A percentile compares a stretch with the other conserved stretches of the same genome.
phyloP scores from a whole-genome alignment of 768 basidiomycete genomes.

The Collybia mongolica region DNA sequence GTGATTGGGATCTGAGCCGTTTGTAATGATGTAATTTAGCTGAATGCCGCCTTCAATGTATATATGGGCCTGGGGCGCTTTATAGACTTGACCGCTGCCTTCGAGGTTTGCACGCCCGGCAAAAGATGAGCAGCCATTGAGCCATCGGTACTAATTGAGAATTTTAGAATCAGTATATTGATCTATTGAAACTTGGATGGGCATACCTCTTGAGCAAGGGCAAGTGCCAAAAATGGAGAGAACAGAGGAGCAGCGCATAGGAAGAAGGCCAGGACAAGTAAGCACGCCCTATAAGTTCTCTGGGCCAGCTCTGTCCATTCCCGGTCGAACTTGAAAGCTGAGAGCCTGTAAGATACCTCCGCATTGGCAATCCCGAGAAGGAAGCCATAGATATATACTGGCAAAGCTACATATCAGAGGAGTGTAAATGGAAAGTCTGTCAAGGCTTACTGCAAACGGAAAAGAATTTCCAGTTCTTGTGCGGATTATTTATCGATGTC shows the following conservation, averaged over 20 bases:
- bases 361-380: constrained; percentile 11
- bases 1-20: background rate
- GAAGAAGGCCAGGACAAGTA: constrained; percentile 9
- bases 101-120: constrained; percentile 9
- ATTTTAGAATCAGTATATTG: background rate
- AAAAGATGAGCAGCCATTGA: constrained; percentile 5
- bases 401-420: background rate
- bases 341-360: too few species aligned
- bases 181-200: background rate
- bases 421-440: background rate
- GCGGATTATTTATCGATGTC: constrained; percentile 8
- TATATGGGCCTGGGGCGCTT: background rate
- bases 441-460: constrained; percentile 7
- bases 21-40: background rate
- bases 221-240: constrained; percentile 12
- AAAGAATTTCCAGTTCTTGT: constrained; percentile 14
- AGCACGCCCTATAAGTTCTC: background rate
- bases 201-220: constrained; percentile 10
- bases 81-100: background rate
- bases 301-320: too few species aligned
- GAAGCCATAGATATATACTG: constrained; percentile 15
- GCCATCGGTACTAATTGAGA: constrained; percentile 7
- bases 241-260: constrained; percentile 12
- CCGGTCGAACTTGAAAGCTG: too few species aligned
- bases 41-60: background rate